Evolutionary conservation across 345 rosid species (phyloP), one percentile per base, ranked within the genome.

Genomic region (Hibiscus trionum): DNA sequence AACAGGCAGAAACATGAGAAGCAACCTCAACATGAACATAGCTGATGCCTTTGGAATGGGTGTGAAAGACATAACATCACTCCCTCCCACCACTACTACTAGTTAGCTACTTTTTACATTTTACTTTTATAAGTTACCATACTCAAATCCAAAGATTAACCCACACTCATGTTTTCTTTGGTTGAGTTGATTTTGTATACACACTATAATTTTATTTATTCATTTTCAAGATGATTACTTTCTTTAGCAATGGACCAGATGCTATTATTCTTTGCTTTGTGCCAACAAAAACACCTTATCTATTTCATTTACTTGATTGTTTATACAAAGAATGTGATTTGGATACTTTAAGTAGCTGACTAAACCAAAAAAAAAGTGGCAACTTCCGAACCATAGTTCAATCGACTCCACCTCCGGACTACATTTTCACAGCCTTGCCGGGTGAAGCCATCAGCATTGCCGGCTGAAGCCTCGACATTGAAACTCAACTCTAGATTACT

Each of bases 31-130:
- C 84, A 82, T 88, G 63, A 86, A 77, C 24, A 49, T 92, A 26
- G 96, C 92, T 1, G 96, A 90, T 17, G 97, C 97, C 47, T 81
- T 90, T 37, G 89, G 83, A 8, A 78, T 85, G n/a, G 73, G 84
- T 5, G 80, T 85, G 21, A 72, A 74, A 10, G 85, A 81, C 53
- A 15, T 78, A 56, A 27, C 57, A 4, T 5, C 61, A 56, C 24
- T 21, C 4, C 1, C 61, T 2, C 4, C 26, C 11, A n/a, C 59
- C 27, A n/a, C 58, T n/a, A 12, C 55, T 15, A 12, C 58, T 53
- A 21, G 10, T 15, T 56, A 15, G 0, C 15, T 50, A 14, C 53
- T 3, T 50, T 49, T 50, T 14, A 50, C 16, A 50, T 12, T 47
- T 47, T 47, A 14, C 52, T 1, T 47, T 5, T 50, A 42, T 9